Percentiles rank a stretch among this genome's conserved stretches.
Conservation (phyloP, 2,329 filamentous ascomycete species). For the Neonectria neomacrospora region DNA sequence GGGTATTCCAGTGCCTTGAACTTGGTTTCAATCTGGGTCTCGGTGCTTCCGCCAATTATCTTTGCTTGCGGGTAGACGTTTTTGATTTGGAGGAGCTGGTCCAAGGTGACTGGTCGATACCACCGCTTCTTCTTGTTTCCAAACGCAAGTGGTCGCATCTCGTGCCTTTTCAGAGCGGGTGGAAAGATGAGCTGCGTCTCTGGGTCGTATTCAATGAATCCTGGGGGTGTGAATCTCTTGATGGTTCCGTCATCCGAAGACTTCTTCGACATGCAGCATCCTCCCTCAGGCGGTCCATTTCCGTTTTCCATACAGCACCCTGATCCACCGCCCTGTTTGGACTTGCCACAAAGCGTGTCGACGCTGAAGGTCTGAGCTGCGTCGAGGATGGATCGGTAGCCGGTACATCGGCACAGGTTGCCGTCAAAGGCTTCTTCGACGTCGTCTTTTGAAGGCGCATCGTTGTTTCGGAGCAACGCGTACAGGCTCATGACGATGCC, state of each 20-base stretch:
- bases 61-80: conserved; percentile 85
- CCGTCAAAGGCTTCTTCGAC: conserved; percentile 98
- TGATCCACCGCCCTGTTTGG: conserved; percentile 55
- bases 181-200: conserved; percentile 97
- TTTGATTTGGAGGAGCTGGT: conserved; percentile 94
- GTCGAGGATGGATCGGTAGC: conserved; percentile 93
- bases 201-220: conserved; percentile 93
- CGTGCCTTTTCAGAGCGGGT: conserved; percentile 82
- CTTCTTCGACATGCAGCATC: conserved; percentile 76
- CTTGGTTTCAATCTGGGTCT: conserved; percentile 98
- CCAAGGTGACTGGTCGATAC: conserved; percentile 88
- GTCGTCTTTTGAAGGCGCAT: conserved; percentile 79
- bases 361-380: conserved; percentile 89
- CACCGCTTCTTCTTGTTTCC: conserved; percentile 95
- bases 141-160: conserved; percentile 84
- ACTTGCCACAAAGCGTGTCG: conserved; percentile 58
- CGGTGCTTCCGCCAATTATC: conserved; percentile 94
- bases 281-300: conserved; percentile 53
- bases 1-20: conserved; percentile 95
- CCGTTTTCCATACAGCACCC: conserved; percentile 80
- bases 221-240: conserved; percentile 82
- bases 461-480: conserved; percentile 87
- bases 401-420: conserved; percentile 94
- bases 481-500: conserved; percentile 99
- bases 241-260: conserved; percentile 63